Evolutionary conservation across 495 filamentous ascomycete species (phyloP), one percentile per base, ranked within the genome.

Genomic region (Darksidea phi): DNA sequence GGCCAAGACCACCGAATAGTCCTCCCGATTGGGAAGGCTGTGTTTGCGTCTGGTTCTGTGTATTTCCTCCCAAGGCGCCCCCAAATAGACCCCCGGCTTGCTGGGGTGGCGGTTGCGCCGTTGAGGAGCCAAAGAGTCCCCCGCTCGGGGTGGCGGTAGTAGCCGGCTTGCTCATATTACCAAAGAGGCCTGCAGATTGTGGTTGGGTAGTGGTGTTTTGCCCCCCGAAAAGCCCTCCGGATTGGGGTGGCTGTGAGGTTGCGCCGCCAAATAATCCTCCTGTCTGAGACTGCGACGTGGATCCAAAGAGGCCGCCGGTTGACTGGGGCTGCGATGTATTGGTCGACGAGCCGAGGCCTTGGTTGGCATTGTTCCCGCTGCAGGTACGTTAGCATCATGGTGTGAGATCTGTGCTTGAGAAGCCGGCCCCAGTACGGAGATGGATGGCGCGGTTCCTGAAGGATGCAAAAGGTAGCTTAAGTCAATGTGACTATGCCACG

Each of bases 91-190:
- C 69, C 24, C 72, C 76, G 48, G 70, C 73, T 43, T 73, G 76
- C 54, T 74, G 66, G 1, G 79, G 76, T 51, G 82, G 78, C 50
- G 79, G 72, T 25, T 76, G 66, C 46, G 75, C 61, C 2, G 73
- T 70, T 10, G 80, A 61, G 41, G 71, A 71, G 45, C 80, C 82
- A 70, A 87, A 87, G 53, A 85, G 70, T 37, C 77, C 75, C 26
- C 78, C 75, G 10, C 51, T 67, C 66, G 50, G 28, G n/a, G 32
- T 25, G n/a, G 32, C 37, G n/a, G 61, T 59, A 11, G 54, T 13
- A 17, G 64, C 57, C 18, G 63, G 63, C 51, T 66, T 66, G 51
- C 51, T 61, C 68, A 72, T 32, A 54, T 69, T 68, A 67, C 74
- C 73, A 66, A 76, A 77, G 10, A 77, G 63, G 59, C 68, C 69